Conservation (phyloP, 2,329 filamentous ascomycete genomes). For the Mariannaea elegans region DNA sequence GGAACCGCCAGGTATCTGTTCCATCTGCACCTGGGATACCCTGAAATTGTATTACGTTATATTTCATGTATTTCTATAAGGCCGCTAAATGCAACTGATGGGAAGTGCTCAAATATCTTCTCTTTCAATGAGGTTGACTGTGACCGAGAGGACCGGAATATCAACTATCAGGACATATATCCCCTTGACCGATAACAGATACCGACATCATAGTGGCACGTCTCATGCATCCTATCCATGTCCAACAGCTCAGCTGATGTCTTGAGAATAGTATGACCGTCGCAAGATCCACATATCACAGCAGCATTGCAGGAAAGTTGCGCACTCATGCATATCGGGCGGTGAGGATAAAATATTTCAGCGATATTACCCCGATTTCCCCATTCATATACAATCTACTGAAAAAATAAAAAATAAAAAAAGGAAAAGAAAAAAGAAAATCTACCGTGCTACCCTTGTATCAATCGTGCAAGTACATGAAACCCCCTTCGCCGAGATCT, state of each 20-base stretch:
- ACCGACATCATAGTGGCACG: neutral
- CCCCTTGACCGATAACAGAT: neutral
- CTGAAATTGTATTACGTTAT: no score
- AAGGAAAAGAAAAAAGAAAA: neutral
- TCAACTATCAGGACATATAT: no score
- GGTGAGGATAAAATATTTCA: neutral
- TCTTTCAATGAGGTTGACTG: no score
- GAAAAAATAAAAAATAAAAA: neutral
- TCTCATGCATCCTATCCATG: neutral
- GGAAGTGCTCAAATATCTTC: no score
- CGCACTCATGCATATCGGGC: neutral
- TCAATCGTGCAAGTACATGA: neutral
- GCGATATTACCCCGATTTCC: neutral
- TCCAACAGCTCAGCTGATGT: neutral
- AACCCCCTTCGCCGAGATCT: neutral
- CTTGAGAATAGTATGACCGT: neutral
- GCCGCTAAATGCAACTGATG: no score
- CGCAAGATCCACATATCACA: neutral
- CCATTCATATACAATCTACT: constrained; percentile 6
- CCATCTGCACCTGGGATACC: no score
- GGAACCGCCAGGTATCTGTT: no score
- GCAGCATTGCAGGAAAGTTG: no score
- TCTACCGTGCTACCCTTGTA: neutral
- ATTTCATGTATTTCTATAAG: no score
- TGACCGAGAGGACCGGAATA: no score